These are phyloP conservation scores for Phytophthora syringae DNA, from an alignment of 352 stramenopile species.

Conservation along the genomic window DNA sequence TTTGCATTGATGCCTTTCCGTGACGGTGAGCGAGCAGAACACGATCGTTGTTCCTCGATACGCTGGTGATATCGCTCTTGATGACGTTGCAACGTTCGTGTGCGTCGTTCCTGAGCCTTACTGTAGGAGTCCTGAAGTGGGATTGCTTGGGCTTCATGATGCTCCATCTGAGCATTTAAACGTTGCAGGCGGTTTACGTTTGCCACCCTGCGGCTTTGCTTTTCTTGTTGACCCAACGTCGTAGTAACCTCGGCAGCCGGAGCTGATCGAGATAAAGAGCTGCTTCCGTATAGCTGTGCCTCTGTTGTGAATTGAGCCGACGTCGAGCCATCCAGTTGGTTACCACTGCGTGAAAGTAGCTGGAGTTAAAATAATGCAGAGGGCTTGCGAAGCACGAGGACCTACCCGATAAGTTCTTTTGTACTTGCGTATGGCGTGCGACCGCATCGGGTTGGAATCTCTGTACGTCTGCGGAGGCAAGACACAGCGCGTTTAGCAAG, in stretches of 20 bases:
- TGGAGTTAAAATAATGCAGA: neutral
- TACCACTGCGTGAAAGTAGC: constrained; percentile 8
- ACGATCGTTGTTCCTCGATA: constrained; percentile 44
- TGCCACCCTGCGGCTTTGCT: constrained; percentile 42
- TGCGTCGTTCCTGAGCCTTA: constrained; percentile 41
- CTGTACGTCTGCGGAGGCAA: constrained; percentile 35
- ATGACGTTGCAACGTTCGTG: constrained; percentile 48
- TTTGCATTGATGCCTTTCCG: constrained; percentile 14
- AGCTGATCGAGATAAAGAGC: constrained; percentile 11
- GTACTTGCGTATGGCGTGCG: constrained; percentile 47
- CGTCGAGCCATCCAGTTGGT: constrained; percentile 19
- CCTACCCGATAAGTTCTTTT: constrained; percentile 40
- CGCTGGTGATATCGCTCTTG: constrained; percentile 46
- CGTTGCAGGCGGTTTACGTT: constrained; percentile 49
- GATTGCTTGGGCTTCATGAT: constrained; percentile 38
- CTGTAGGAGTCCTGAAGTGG: constrained; percentile 35
- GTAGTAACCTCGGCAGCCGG: constrained; percentile 6
- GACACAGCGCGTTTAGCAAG: neutral
- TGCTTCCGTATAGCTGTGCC: constrained; percentile 47
- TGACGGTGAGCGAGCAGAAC: constrained; percentile 2
- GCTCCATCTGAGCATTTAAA: constrained; percentile 45
- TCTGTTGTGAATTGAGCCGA: constrained; percentile 46
- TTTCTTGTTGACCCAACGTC: constrained; percentile 60
- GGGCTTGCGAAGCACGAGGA: neutral
- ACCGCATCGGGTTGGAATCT: constrained; percentile 50